Percentiles rank a stretch among this genome's conserved stretches.
Conservation (phyloP, 345 rosid genomes). For the Brassica rapa region DNA sequence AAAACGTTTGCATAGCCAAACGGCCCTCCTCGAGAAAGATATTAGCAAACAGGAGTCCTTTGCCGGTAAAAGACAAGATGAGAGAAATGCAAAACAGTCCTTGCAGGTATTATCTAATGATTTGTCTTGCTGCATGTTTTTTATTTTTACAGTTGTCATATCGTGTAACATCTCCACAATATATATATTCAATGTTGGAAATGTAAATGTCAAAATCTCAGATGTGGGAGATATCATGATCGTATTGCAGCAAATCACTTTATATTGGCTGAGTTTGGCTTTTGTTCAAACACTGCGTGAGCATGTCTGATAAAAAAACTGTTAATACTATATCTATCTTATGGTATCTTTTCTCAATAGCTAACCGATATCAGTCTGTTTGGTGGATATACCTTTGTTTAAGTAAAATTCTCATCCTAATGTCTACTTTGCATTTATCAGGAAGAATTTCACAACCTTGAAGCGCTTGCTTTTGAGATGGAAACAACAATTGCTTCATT, state of each 20-base stretch:
- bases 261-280: slow-evolving; percentile 4
- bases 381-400: slow-evolving; percentile 18
- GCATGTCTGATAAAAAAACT: not conserved
- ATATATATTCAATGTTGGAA: not conserved
- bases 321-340: not conserved
- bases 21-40: slow-evolving; percentile 78
- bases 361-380: slow-evolving; percentile 13
- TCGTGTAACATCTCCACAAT: slow-evolving; percentile 4
- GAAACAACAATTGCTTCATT: slow-evolving; percentile 83
- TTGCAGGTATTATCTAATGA: slow-evolving; percentile 37
- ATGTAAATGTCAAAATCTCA: not conserved
- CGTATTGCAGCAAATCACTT: not conserved
- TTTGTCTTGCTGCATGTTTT: slow-evolving; percentile 9
- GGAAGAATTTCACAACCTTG: slow-evolving; percentile 78
- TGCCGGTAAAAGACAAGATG: slow-evolving; percentile 76
- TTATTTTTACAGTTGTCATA: not conserved
- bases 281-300: slow-evolving; percentile 22
- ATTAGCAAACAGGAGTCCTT: slow-evolving; percentile 78
- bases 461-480: slow-evolving; percentile 91
- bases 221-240: not conserved
- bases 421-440: slow-evolving; percentile 41
- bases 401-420: not conserved
- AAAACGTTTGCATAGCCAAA: slow-evolving; percentile 70
- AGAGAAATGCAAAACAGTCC: slow-evolving; percentile 48
- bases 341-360: not conserved